phyloP scores from a whole-genome alignment of 495 filamentous ascomycete species.

The Aspergillus avenaceus region DNA sequence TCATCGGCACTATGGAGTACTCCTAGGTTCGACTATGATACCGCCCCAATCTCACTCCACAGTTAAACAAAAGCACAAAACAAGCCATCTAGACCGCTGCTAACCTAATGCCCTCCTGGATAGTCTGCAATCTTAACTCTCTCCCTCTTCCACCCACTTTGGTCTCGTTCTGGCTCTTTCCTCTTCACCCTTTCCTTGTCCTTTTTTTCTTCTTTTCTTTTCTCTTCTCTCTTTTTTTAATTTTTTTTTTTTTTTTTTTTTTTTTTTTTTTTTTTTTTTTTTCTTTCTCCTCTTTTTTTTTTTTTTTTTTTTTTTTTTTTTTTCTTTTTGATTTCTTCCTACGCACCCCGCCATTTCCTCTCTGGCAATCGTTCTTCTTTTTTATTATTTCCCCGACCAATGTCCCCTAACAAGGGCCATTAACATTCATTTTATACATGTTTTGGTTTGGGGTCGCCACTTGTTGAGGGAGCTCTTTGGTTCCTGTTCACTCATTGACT shows the following conservation, averaged over 20 bases:
- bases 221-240: slow-evolving; percentile 7
- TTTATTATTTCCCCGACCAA: no score
- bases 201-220: background rate
- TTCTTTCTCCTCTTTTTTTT: slow-evolving; percentile 8
- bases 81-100: slow-evolving; percentile 20
- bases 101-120: background rate
- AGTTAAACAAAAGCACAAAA: slow-evolving; percentile 4
- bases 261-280: slow-evolving; percentile 12
- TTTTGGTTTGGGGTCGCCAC: slow-evolving; percentile 26
- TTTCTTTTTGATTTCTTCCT: background rate
- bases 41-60: slow-evolving; percentile 4
- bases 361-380: no score
- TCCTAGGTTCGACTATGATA: background rate
- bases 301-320: slow-evolving; percentile 5
- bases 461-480: slow-evolving; percentile 22
- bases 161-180: background rate
- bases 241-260: slow-evolving; percentile 23
- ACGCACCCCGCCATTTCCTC: no score
- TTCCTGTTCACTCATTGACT: slow-evolving; percentile 33
- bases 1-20: background rate
- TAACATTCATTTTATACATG: background rate
- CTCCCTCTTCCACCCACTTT: slow-evolving; percentile 1
- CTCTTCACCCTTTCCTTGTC: slow-evolving; percentile 1
- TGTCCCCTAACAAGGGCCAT: background rate
- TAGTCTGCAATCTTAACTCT: background rate